Base-by-base conservation (phyloP, 345 rosid species). In the Cardamine resedifolia region DNA sequence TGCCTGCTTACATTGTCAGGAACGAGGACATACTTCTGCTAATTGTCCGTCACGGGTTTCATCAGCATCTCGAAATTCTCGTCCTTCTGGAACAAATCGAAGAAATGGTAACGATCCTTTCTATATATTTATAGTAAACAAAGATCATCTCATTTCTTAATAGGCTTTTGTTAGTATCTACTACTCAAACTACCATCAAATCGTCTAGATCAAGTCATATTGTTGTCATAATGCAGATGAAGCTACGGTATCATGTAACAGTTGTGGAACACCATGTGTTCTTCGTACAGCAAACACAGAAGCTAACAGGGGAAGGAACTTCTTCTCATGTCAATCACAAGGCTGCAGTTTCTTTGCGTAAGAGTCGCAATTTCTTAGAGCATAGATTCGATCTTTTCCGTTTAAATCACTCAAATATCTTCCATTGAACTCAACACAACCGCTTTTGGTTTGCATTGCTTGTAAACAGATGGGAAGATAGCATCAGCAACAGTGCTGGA, bases 341-440 rank as follows among this genome's bases (percentile, higher is more conserved):
- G 85, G 81, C 52, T 95, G 99, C 90, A 91, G 83, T 78, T 95
- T 91, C 82, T 95, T 95, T 59, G 80, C 74, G 99, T 91, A 64
- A 19, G 69, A 30, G 8, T 31, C 12, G 14, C 55, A 24, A n/a
- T 15, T 49, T 18, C 41, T 47, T 7, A 11, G 12, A 60, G 26
- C 64, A 19, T 27, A 26, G 34, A 31, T 34, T 44, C 36, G 2
- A 10, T 12, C 11, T 8, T 3, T 6, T n/a, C 3, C 33, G 5
- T 33, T 21, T 3, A 10, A 44, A 39, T 69, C 71, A 12, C 43
- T 43, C n/a, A 19, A 50, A 20, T 34, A 23, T 11, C 18, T 49
- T 47, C n/a, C 70, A 65, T 31, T 28, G 6, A 26, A 27, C 39
- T 45, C 41, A 64, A 45, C 68, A 47, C 18, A 47, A 11, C 26